Conservation (phyloP, 2,329 filamentous ascomycete species). For the Sporothrix curviconia region DNA sequence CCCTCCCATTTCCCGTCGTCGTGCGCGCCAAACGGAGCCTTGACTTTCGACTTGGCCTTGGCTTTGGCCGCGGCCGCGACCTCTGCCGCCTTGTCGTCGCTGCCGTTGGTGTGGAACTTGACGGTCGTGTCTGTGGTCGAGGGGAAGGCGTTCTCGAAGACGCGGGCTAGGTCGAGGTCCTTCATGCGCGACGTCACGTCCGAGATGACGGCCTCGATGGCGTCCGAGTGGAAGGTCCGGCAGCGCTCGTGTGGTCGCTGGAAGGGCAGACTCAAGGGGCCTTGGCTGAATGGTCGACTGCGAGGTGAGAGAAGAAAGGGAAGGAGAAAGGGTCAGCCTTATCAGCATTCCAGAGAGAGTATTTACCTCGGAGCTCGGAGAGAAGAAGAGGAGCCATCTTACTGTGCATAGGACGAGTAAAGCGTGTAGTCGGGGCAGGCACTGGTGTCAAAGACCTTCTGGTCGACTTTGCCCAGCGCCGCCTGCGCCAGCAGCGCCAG, state of each 20-base stretch:
- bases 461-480: background rate
- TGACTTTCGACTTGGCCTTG: conserved; percentile 15
- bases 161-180: conserved; percentile 78
- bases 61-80: conserved; percentile 29
- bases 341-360: no score
- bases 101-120: conserved; percentile 71
- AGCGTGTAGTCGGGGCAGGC: conserved; percentile 60
- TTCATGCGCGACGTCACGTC: conserved; percentile 74
- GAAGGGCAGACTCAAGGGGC: conserved; percentile 72
- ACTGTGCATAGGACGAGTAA: conserved; percentile 55
- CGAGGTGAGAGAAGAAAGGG: background rate
- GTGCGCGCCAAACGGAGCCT: conserved; percentile 19
- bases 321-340: no score
- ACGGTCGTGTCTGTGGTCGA: conserved; percentile 88
- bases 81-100: conserved; percentile 23
- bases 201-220: conserved; percentile 81
- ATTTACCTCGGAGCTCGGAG: no score
- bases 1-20: conserved; percentile 69
- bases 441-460: conserved; percentile 26
- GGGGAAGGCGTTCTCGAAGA: conserved; percentile 94
- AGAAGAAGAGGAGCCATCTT: conserved; percentile 25
- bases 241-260: conserved; percentile 77
- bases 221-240: conserved; percentile 79
- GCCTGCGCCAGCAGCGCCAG: conserved; percentile 14
- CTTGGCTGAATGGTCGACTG: conserved; percentile 72